These are phyloP conservation scores for Mrakia frigida DNA, from an alignment of 768 basidiomycete genomes.

Conservation along the genomic window DNA sequence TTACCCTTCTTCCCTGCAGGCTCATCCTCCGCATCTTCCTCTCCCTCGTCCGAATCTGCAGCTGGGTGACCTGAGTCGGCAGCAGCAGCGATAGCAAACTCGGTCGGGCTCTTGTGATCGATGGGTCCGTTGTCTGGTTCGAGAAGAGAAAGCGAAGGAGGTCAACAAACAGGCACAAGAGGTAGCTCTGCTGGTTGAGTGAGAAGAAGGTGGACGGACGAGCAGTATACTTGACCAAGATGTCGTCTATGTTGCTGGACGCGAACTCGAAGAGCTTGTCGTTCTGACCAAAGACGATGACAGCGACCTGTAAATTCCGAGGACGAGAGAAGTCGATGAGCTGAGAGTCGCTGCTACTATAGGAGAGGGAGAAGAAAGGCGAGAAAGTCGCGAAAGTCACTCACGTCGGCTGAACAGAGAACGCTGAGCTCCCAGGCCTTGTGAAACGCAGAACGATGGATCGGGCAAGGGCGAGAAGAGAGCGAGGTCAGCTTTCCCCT, in stretches of 20 bases:
- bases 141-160: background rate
- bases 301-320: conserved; percentile 21
- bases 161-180: background rate
- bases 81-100: conserved; percentile 27
- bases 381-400: conserved; percentile 16
- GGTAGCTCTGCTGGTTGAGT: too few species aligned
- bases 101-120: conserved; percentile 17
- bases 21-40: conserved; percentile 4
- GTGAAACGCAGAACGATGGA: background rate
- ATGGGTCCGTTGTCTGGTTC: conserved; percentile 12
- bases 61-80: conserved; percentile 20
- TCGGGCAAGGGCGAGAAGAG: background rate
- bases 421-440: conserved; percentile 33
- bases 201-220: background rate
- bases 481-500: background rate
- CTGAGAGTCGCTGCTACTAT: background rate
- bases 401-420: conserved; percentile 31
- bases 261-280: conserved; percentile 31
- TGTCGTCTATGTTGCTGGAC: conserved; percentile 25
- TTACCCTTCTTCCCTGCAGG: background rate
- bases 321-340: background rate
- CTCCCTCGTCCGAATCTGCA: background rate
- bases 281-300: conserved; percentile 28
- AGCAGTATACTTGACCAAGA: conserved; percentile 27
- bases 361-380: background rate